Base-by-base conservation (phyloP, 2,329 filamentous ascomycete species). In the Bipolaris gigantea region DNA sequence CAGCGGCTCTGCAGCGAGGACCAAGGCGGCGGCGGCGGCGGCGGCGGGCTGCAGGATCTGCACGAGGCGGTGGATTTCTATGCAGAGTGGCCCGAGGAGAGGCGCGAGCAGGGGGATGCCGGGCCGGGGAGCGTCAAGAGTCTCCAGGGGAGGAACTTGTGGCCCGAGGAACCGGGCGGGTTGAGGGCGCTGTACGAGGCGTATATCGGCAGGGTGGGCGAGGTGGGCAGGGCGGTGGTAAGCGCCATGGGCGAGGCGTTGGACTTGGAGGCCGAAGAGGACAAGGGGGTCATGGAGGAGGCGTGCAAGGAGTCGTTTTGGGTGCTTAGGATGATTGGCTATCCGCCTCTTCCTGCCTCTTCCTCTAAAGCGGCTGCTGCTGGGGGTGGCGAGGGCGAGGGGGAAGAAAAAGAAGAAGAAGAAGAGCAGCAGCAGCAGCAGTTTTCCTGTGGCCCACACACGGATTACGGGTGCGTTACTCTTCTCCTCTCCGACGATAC, bases 391-490 rank as follows among this genome's bases (percentile, higher is more conserved):
- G 23, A 23, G 23, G 5, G 7, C 5, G 23, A 23, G 21, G 21
- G 6, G 4, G 27, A 7, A 4, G 10, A 30, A 6, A 4, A 10
- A 10, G 27, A 30, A 30, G 27, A 2, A 10, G 38, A 40, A 5
- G 36, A 23, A 21, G 35, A 38, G 16, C 2, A 25, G 10, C 25
- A 34, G 15, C 30, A 64, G 2, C 63, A 64, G 1, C 71, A 73
- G 6, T 69, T 76, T 21, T 75, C 72, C 13, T 79, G 76, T 51
- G 76, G 76, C 44, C 75, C 72, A 16, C 73, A 76, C 36, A 75
- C 74, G 21, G 79, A 81, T 59, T 80, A 80, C 57, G 78, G 78
- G 32, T 78, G 75, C 53, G 72, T 79, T 4, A 80, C 78, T 0
- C 74, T 80, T 4, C 72, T 81, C 3, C 71, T 80, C 9, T 71